These are phyloP conservation scores for Phytophthora podocarpi DNA, from an alignment of 352 stramenopile species.

Conservation along the genomic window DNA sequence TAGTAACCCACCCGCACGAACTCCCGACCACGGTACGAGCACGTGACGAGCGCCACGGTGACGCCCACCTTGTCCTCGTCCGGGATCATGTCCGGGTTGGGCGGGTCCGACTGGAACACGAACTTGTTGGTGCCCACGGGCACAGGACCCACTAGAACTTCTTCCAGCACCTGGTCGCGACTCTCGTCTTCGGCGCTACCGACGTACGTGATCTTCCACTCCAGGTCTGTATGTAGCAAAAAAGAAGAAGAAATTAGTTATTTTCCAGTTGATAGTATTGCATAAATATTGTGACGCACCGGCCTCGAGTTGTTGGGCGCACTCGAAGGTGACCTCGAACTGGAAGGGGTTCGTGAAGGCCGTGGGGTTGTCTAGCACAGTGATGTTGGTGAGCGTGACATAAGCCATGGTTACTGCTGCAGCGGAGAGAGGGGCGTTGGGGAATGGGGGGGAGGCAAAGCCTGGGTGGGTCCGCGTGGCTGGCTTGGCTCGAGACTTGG, in stretches of 20 bases:
- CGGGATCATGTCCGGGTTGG: slow-evolving; percentile 92
- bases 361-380: slow-evolving; percentile 98
- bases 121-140: slow-evolving; percentile 99
- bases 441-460: slow-evolving; percentile 5
- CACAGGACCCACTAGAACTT: slow-evolving; percentile 98
- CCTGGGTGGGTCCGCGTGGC: neutral
- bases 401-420: slow-evolving; percentile 67
- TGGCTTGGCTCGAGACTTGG: slow-evolving; percentile 5
- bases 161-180: slow-evolving; percentile 97
- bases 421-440: slow-evolving; percentile 1
- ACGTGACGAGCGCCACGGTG: slow-evolving; percentile 98
- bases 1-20: slow-evolving; percentile 98
- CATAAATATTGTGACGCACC: slow-evolving; percentile 43
- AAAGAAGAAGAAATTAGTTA: neutral
- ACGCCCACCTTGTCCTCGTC: slow-evolving; percentile 98
- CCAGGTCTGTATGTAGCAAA: slow-evolving; percentile 86
- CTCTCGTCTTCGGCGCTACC: slow-evolving; percentile 95
- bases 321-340: slow-evolving; percentile 99
- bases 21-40: slow-evolving; percentile 96
- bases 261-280: too few relatives aligned
- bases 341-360: slow-evolving; percentile 98
- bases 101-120: slow-evolving; percentile 95
- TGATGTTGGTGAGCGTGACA: slow-evolving; percentile 93
- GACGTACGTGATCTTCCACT: slow-evolving; percentile 99
- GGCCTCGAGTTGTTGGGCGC: slow-evolving; percentile 95